A percentile compares a stretch with the other conserved stretches of the same genome.
phyloP scores from a whole-genome alignment of 805 yeast genomes.

The Kodamaea restingae region DNA sequence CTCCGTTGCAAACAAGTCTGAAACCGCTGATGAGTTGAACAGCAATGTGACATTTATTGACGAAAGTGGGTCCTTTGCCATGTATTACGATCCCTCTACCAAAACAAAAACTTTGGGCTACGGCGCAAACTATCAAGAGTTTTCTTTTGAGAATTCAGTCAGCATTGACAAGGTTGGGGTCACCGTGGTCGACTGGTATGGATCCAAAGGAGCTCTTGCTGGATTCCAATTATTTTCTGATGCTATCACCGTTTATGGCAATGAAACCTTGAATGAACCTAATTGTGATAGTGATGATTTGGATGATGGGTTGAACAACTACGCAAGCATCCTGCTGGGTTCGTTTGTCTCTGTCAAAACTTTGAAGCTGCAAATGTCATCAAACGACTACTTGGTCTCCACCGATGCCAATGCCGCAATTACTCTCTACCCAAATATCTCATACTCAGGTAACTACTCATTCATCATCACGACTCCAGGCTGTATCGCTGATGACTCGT shows the following conservation, averaged over 20 bases:
- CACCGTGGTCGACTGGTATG: constrained; percentile 64
- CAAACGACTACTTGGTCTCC: constrained; percentile 32
- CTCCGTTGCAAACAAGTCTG: constrained; percentile 14
- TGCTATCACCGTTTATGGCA: constrained; percentile 64
- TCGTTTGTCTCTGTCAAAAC: constrained; percentile 24
- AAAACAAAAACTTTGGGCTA: constrained; percentile 38
- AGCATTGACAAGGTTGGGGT: constrained; percentile 59
- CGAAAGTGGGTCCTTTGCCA: constrained; percentile 32
- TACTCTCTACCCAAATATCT: constrained; percentile 62
- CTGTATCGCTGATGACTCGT: constrained; percentile 63
- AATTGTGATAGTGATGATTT: constrained; percentile 44
- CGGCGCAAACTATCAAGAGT: constrained; percentile 65
- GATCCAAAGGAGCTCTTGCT: constrained; percentile 59
- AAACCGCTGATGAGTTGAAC: constrained; percentile 22
- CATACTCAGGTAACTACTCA: constrained; percentile 70
- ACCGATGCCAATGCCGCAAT: constrained; percentile 25
- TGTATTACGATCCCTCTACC: constrained; percentile 32
- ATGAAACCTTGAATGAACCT: constrained; percentile 65
- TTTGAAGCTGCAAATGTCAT: constrained; percentile 20
- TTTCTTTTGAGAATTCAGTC: constrained; percentile 69
- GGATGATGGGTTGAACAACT: constrained; percentile 20
- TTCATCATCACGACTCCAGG: constrained; percentile 84
- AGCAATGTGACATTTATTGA: constrained; percentile 33
- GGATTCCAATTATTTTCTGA: constrained; percentile 72
- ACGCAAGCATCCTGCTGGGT: constrained; percentile 25